phyloP scores from a whole-genome alignment of 352 stramenopile species.

The Phytophthora palmivora region DNA sequence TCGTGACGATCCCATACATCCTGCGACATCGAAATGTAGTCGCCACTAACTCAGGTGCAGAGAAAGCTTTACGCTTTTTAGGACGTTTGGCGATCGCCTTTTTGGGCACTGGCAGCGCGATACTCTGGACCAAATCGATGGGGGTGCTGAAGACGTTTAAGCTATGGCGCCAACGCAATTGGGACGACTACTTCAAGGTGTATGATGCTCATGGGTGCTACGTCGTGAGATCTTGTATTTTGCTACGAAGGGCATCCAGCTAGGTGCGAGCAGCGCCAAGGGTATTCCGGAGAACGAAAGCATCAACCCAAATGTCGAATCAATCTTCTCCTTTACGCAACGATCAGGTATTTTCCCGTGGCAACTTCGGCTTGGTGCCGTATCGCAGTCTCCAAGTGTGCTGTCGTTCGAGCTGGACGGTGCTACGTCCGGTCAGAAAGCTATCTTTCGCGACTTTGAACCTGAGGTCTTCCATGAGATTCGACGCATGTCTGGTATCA shows the following conservation, averaged over 20 bases:
- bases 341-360: slow-evolving; percentile 72
- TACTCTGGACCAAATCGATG: slow-evolving; percentile 78
- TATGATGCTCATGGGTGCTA: slow-evolving; percentile 88
- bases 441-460: slow-evolving; percentile 87
- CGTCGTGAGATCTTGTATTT: slow-evolving; percentile 87
- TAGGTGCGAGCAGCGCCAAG: slow-evolving; percentile 47
- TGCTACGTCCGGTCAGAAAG: slow-evolving; percentile 62
- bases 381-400: slow-evolving; percentile 57
- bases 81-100: slow-evolving; percentile 71
- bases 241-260: slow-evolving; percentile 81
- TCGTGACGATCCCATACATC: slow-evolving; percentile 77
- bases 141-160: slow-evolving; percentile 66
- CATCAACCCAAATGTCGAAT: slow-evolving; percentile 47
- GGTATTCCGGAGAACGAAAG: slow-evolving; percentile 43
- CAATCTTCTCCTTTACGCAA: slow-evolving; percentile 75
- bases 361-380: slow-evolving; percentile 55
- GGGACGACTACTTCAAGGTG: slow-evolving; percentile 88
- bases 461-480: slow-evolving; percentile 85
- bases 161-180: slow-evolving; percentile 82
- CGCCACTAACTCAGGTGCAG: slow-evolving; percentile 50
- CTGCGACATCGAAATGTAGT: slow-evolving; percentile 65
- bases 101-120: slow-evolving; percentile 68
- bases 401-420: slow-evolving; percentile 79
- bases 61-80: slow-evolving; percentile 73
- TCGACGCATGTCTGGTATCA: slow-evolving; percentile 80